phyloP scores from a whole-genome alignment of 768 basidiomycete species.

The Exidia glandulosa region DNA sequence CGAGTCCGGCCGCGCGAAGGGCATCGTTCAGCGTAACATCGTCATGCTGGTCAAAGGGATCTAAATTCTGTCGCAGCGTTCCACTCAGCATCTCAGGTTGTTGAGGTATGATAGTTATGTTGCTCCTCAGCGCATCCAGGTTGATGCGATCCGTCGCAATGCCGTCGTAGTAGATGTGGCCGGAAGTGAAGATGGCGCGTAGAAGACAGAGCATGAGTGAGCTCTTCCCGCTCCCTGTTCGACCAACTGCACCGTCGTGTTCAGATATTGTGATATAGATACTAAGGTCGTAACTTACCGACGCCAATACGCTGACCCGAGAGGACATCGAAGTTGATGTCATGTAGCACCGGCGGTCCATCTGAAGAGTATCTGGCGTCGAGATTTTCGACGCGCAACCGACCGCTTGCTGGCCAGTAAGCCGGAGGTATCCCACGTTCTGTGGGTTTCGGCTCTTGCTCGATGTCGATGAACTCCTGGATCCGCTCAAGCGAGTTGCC shows the following conservation, averaged over 20 bases:
- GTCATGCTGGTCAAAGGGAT: slow-evolving; percentile 45
- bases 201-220: slow-evolving; percentile 26
- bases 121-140: slow-evolving; percentile 22
- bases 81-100: slow-evolving; percentile 22
- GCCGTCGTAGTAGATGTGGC: slow-evolving; percentile 27
- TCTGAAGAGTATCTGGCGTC: slow-evolving; percentile 21
- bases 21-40: slow-evolving; percentile 36
- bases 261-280: no score
- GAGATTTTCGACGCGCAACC: slow-evolving; percentile 22
- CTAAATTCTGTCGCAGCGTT: slow-evolving; percentile 44
- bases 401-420: slow-evolving; percentile 25
- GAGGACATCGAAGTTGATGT: slow-evolving; percentile 22
- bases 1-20: slow-evolving; percentile 13
- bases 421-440: slow-evolving; percentile 21
- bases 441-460: slow-evolving; percentile 17
- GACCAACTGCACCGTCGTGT: slow-evolving; percentile 17
- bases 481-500: slow-evolving; percentile 14
- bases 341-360: slow-evolving; percentile 25
- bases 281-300: no score
- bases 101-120: slow-evolving; percentile 23
- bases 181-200: slow-evolving; percentile 27
- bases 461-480: slow-evolving; percentile 24
- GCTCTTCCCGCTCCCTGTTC: slow-evolving; percentile 21
- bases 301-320: slow-evolving; percentile 19
- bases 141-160: slow-evolving; percentile 22